Conservation (phyloP, 2,329 filamentous ascomycete species). For the Pseudofabraea citricarpa region DNA sequence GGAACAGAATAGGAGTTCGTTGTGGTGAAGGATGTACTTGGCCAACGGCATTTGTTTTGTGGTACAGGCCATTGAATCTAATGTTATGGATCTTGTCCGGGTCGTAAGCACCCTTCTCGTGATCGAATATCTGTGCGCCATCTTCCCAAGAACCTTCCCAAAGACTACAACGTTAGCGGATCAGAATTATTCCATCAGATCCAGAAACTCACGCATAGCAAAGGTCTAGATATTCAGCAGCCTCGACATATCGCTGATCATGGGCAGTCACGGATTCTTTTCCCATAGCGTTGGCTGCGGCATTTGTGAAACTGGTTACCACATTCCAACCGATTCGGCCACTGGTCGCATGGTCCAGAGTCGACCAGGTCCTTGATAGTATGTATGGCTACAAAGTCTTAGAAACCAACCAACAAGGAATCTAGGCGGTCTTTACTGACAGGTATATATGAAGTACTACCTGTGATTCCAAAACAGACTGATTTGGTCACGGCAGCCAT, state of each 20-base stretch:
- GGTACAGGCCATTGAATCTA: slow-evolving; percentile 58
- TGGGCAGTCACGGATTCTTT: slow-evolving; percentile 52
- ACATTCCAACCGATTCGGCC: slow-evolving; percentile 46
- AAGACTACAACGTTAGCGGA: slow-evolving; percentile 61
- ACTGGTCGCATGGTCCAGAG: slow-evolving; percentile 60
- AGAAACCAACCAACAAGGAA: neutral
- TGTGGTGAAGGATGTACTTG: slow-evolving; percentile 62
- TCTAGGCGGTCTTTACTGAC: neutral
- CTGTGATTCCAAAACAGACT: slow-evolving; percentile 61
- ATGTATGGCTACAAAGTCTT: slow-evolving; percentile 55
- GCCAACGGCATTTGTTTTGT: slow-evolving; percentile 46
- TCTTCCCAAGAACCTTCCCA: slow-evolving; percentile 64
- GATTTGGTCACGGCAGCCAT: slow-evolving; percentile 63
- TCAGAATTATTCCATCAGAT: neutral
- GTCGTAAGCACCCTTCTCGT: slow-evolving; percentile 52
- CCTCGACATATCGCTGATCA: slow-evolving; percentile 58
- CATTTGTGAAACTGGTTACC: slow-evolving; percentile 62
- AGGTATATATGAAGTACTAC: slow-evolving; percentile 53
- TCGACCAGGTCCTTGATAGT: slow-evolving; percentile 56
- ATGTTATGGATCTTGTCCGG: slow-evolving; percentile 54
- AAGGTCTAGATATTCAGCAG: slow-evolving; percentile 58
- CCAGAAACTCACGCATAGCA: slow-evolving; percentile 3
- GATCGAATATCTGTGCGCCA: slow-evolving; percentile 57
- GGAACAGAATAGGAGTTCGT: slow-evolving; percentile 61
- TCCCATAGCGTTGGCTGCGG: slow-evolving; percentile 54